Conservation (phyloP, 1,139 yeast genomes). For the Candida albicans region DNA sequence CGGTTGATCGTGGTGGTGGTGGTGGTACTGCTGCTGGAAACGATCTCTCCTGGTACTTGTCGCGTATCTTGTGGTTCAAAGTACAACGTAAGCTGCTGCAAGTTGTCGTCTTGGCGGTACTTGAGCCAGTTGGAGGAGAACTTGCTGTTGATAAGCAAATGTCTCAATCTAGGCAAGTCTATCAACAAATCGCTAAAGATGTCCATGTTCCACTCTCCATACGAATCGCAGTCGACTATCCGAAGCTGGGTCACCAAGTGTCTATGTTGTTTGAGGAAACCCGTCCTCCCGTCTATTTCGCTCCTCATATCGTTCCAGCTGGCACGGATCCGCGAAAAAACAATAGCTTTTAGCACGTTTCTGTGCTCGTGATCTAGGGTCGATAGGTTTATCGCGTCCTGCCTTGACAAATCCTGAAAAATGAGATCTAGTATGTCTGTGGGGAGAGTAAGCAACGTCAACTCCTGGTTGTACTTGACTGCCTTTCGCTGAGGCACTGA, state of each 20-base stretch:
- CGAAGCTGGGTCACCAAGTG: slow-evolving; percentile 22
- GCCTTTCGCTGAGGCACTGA: not conserved
- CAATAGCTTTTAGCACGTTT: slow-evolving; percentile 18
- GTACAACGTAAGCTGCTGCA: slow-evolving; percentile 27
- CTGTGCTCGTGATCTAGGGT: slow-evolving; percentile 22
- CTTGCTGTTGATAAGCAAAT: slow-evolving; percentile 31
- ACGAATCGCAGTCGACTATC: slow-evolving; percentile 35
- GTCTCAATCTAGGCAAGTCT: slow-evolving; percentile 23
- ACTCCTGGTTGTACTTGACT: not conserved
- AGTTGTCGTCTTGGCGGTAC: slow-evolving; percentile 24
- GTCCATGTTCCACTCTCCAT: slow-evolving; percentile 45
- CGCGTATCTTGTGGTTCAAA: not conserved
- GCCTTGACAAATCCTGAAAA: not conserved
- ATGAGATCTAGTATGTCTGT: not conserved
- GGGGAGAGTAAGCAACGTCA: not conserved
- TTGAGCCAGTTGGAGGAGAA: slow-evolving; percentile 47
- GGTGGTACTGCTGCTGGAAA: not conserved
- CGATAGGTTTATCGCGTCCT: slow-evolving; percentile 28
- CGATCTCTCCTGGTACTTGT: not conserved
- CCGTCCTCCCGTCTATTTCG: slow-evolving; percentile 7
- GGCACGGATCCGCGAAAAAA: slow-evolving; percentile 27
- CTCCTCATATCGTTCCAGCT: slow-evolving; percentile 31
- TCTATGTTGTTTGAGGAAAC: slow-evolving; percentile 12
- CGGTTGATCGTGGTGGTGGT: slow-evolving; percentile 17
- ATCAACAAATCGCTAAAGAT: slow-evolving; percentile 23